These are phyloP conservation scores for Dryas integrifolia DNA, from an alignment of 331 rosid species.

Conservation along the genomic window DNA sequence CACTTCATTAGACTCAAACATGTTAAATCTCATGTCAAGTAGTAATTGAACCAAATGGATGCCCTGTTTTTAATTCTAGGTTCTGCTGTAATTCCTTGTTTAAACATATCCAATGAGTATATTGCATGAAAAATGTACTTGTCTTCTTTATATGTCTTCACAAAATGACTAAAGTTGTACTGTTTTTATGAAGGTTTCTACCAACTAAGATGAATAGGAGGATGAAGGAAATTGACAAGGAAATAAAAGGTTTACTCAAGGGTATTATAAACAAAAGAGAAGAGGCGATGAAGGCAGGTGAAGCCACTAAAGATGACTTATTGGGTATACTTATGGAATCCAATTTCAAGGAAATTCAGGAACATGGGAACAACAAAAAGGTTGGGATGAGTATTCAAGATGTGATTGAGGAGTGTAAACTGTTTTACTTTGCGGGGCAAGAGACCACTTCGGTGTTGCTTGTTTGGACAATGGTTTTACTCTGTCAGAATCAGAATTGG, in stretches of 20 bases:
- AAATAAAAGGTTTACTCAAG: slow-evolving; percentile 16
- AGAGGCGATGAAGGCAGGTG: slow-evolving; percentile 23
- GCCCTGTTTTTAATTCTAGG: too few species aligned
- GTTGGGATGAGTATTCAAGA: slow-evolving; percentile 48
- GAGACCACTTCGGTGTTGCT: slow-evolving; percentile 59
- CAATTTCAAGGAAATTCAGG: slow-evolving; percentile 28
- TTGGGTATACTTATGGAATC: slow-evolving; percentile 35
- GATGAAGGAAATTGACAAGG: slow-evolving; percentile 27
- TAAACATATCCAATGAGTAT: too few species aligned
- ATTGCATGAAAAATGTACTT: too few species aligned
- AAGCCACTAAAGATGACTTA: slow-evolving; percentile 20
- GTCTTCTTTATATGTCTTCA: background rate
- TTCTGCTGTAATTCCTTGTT: too few species aligned
- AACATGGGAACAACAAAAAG: slow-evolving; percentile 31
- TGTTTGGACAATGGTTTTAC: slow-evolving; percentile 48
- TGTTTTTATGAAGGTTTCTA: slow-evolving; percentile 27
- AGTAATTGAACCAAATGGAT: too few species aligned
- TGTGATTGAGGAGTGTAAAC: slow-evolving; percentile 53
- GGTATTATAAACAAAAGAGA: slow-evolving; percentile 38
- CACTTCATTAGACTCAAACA: too few species aligned
- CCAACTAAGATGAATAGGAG: slow-evolving; percentile 30
- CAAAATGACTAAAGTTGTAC: background rate
- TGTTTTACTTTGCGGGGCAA: slow-evolving; percentile 64
- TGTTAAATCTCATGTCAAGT: too few species aligned
- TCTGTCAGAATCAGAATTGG: slow-evolving; percentile 50